Conservation (phyloP, 2,329 filamentous ascomycete species). For the Penicillium crustosum region DNA sequence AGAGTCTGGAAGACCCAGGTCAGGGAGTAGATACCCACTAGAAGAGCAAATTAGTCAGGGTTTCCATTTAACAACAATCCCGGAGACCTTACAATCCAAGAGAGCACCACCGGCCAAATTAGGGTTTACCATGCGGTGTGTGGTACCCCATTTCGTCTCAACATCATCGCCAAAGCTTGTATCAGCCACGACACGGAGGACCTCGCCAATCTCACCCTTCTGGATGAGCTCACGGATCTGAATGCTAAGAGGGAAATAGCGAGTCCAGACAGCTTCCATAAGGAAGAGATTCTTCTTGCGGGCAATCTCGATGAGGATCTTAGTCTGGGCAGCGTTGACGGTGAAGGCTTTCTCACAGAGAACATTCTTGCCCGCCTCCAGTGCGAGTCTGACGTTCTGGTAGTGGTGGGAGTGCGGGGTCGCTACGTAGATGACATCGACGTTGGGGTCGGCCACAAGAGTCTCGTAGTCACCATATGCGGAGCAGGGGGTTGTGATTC, state of each 20-base stretch:
- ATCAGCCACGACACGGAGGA: conserved; percentile 59
- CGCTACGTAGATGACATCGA: conserved; percentile 85
- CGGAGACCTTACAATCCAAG: conserved; percentile 59
- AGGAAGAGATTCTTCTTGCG: conserved; percentile 71
- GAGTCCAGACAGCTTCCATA: conserved; percentile 88
- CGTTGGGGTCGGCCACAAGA: conserved; percentile 72
- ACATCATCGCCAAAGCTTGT: conserved; percentile 63
- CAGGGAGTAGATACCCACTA: conserved; percentile 78
- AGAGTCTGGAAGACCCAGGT: conserved; percentile 90
- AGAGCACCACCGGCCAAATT: conserved; percentile 80
- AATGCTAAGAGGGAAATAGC: conserved; percentile 81
- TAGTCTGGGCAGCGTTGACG: conserved; percentile 74
- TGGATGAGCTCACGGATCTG: conserved; percentile 58
- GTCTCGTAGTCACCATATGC: conserved; percentile 80
- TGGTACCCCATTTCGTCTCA: conserved; percentile 59
- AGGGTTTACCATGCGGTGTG: conserved; percentile 77
- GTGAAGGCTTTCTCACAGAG: conserved; percentile 91
- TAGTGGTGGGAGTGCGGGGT: conserved; percentile 93
- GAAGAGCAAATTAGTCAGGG: not conserved
- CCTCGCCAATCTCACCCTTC: conserved; percentile 61
- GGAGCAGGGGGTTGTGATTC: conserved; percentile 66
- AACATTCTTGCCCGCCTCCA: conserved; percentile 82
- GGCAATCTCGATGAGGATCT: conserved; percentile 70
- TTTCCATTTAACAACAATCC: not conserved
- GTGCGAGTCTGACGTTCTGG: conserved; percentile 81